Percentiles rank a stretch among this genome's conserved stretches.
Conservation (phyloP, 202 grass and related monocot species). For the Setaria italica region DNA sequence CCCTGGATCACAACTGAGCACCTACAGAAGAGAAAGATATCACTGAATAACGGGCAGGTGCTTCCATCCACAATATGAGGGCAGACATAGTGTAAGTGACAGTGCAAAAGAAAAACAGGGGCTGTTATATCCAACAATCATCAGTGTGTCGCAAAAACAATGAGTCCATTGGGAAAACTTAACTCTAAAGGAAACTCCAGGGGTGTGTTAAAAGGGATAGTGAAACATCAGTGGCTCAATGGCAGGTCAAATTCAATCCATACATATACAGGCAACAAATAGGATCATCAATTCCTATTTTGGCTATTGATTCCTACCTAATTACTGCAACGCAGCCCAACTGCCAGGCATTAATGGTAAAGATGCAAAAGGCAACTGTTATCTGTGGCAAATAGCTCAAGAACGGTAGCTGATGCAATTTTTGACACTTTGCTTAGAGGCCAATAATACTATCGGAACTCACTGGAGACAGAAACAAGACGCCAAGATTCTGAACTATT, state of each 20-base stretch:
- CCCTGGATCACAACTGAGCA: conserved; percentile 50
- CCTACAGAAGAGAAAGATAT: conserved; percentile 42
- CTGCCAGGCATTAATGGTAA: not conserved
- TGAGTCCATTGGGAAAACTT: not conserved
- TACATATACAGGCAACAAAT: not conserved
- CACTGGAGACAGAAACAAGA: not conserved
- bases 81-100: not conserved
- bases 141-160: conserved; percentile 10
- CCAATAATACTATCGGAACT: conserved; percentile 25
- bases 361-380: conserved; percentile 2
- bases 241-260: not conserved
- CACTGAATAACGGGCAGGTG: not conserved
- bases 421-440: not conserved
- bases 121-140: conserved; percentile 4
- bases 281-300: not conserved
- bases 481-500: conserved; percentile 15
- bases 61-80: conserved; percentile 30
- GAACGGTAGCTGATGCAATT: not conserved
- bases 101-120: conserved; percentile 8
- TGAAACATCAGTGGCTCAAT: conserved; percentile 19
- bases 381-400: not conserved
- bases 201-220: not conserved
- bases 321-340: conserved; percentile 20
- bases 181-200: not conserved
- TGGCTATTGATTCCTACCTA: conserved; percentile 20